These are phyloP conservation scores for Cicer chorassanicum DNA, from an alignment of 306 rosid genomes.

Conservation along the genomic window DNA sequence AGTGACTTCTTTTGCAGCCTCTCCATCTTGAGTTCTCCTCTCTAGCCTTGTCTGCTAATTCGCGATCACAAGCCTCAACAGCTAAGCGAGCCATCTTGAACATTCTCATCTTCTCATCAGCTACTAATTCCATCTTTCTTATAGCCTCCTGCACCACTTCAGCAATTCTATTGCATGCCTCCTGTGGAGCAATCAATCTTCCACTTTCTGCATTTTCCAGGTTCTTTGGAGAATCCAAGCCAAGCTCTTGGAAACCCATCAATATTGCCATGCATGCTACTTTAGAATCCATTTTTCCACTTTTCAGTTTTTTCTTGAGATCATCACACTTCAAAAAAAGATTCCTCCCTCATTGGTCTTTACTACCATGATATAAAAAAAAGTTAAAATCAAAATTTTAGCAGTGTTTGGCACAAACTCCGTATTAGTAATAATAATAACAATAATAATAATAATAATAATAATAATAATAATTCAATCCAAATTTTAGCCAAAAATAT, in stretches of 20 bases:
- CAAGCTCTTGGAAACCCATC: slow-evolving; percentile 91
- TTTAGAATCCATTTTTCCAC: slow-evolving; percentile 64
- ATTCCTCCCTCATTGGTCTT: slow-evolving; percentile 84
- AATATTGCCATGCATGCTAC: slow-evolving; percentile 78
- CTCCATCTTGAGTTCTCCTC: slow-evolving; percentile 77
- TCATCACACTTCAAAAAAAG: slow-evolving; percentile 85
- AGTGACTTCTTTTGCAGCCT: slow-evolving; percentile 83
- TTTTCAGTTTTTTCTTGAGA: slow-evolving; percentile 76
- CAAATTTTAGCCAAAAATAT: too few species aligned
- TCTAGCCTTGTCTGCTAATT: slow-evolving; percentile 83
- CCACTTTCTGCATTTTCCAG: slow-evolving; percentile 87
- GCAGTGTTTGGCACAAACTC: too few species aligned
- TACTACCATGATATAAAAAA: slow-evolving; percentile 61
- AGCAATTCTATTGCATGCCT: slow-evolving; percentile 89
- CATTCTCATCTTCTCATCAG: slow-evolving; percentile 96
- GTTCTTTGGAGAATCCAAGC: slow-evolving; percentile 69
- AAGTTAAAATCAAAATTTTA: too few species aligned
- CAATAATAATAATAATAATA: too few species aligned
- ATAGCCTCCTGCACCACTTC: slow-evolving; percentile 96
- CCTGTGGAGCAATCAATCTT: slow-evolving; percentile 89
- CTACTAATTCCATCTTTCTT: slow-evolving; percentile 96
- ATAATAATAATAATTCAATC: too few species aligned
- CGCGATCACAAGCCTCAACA: slow-evolving; percentile 83
- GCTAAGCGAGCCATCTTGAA: slow-evolving; percentile 90
- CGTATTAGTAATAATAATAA: too few species aligned